Evolutionary conservation across 2,329 filamentous ascomycete species (phyloP), one percentile per base, ranked within the genome.

Genomic region (Fusarium tjaetaba): DNA sequence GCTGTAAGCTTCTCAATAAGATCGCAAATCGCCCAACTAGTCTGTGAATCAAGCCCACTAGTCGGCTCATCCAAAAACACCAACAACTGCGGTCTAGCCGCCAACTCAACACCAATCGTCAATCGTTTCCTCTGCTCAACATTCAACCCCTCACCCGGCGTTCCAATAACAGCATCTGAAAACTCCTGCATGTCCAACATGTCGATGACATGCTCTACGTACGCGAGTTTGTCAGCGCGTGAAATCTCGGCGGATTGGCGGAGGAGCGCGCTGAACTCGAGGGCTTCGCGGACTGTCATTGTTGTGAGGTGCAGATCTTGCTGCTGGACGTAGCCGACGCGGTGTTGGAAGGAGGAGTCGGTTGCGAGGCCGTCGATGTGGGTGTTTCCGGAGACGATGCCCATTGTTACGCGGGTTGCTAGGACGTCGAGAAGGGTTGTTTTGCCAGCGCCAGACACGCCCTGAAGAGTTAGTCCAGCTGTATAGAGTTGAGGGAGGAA

Each of bases 11-110:
- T 94, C 73, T 92, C 88, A 64, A 95, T 88, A 7, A 94, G 85
- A 79, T 90, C 88, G 38, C 91, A 88, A 77, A 94, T 94, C 56
- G 91, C 90, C 91, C 91, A 94, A 0, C 92, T 92, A 2, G 92
- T 94, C 78, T 94, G 92, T 75, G 88, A 91, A 80, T 95, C 92
- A 15, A 94, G 86, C 78, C 93, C 93, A 13, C 92, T 94, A 6
- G 92, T 94, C 5, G 93, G 93, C 77, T 95, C 93, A 75, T 95
- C 93, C 20, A 94, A 85, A 84, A 94, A 94, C 22, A 94, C 87
- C 55, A 94, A 86, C 6, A 94, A 83, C 45, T 91, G 87, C 2
- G 93, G 93, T 77, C 92, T 92, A 2, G 92, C 92, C 22, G 91
- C 92, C 8, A 95, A 84, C 79, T 95, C 93, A 5, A 94, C 92